Base-by-base conservation (phyloP, 441 rosid genomes). In the Aleurites moluccanus region DNA sequence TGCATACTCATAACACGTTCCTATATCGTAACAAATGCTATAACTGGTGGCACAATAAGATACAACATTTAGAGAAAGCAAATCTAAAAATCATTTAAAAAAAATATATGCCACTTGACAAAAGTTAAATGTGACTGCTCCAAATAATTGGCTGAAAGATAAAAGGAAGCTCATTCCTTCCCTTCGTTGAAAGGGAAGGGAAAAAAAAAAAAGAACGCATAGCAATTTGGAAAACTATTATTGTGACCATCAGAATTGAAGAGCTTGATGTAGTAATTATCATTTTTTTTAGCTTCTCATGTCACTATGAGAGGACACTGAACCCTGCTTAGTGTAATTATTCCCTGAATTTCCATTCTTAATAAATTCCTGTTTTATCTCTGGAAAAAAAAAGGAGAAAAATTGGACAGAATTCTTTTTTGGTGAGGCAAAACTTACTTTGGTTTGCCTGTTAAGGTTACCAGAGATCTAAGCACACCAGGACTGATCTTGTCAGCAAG, bases 401-500 rank as follows among this genome's bases (percentile, higher is more conserved):
- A 16, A 10, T 50, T 16, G 21, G 56, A 50, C n/a, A 20, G 27
- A 6, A 13, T 28, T 50, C 20, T 30, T 13, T 15, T 2, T 27
- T 60, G 47, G 21, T 27, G 9, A 71, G 44, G 64, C 56, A 64
- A 59, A 35, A 76, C 83, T 89, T 78, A 85, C 88, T 77, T 83
- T 64, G 84, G 60, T 70, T 85, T 86, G 80, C 89, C 95, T 49
- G 85, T 81, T 74, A 93, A 87, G 18, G 88, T 80, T 30, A 93
- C 93, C 38, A 87, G 73, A 50, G 96, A 90, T 82, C 83, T 84
- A 50, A 90, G 85, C 55, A 88, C 86, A 72, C 88, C 90, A 8
- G 91, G 97, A 67, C 89, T 80, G 14, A 82, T 83, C 86, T 82
- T 90, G 84, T 93, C 98, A 38, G 97, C 90, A 57, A 90, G 87